Percentiles rank a stretch among this genome's conserved stretches.
These are phyloP conservation scores for Aspergillus piperis DNA, from an alignment of 2,329 filamentous ascomycete species.

Conservation along the genomic window DNA sequence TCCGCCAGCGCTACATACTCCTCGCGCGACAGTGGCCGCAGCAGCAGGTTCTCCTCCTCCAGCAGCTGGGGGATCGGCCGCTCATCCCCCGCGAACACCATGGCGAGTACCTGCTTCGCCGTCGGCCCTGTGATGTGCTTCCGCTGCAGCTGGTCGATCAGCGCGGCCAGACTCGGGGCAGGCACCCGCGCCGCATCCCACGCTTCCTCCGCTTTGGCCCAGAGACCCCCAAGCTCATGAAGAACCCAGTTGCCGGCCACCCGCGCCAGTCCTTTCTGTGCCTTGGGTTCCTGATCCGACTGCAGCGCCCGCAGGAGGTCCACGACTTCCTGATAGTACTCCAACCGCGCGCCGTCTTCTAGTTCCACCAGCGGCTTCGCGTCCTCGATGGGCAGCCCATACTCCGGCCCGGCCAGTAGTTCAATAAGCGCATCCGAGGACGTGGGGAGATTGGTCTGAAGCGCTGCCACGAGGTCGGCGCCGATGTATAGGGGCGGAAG, in stretches of 20 bases:
- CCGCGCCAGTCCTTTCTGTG: conserved; percentile 46
- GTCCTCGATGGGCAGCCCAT: conserved; percentile 76
- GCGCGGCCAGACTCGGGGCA: conserved; percentile 45
- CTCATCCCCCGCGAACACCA: conserved; percentile 55
- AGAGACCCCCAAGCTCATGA: conserved; percentile 71
- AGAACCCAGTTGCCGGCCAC: conserved; percentile 68
- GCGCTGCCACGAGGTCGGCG: conserved; percentile 64
- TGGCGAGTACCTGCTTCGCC: conserved; percentile 61
- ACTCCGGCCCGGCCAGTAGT: conserved; percentile 59
- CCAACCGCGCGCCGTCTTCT: conserved; percentile 74
- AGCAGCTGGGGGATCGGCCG: conserved; percentile 56
- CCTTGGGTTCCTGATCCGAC: conserved; percentile 26
- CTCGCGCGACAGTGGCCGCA: conserved; percentile 56
- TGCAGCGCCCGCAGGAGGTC: conserved; percentile 36
- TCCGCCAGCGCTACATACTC: conserved; percentile 60
- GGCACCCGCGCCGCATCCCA: conserved; percentile 46
- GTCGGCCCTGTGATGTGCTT: conserved; percentile 56
- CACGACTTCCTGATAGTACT: conserved; percentile 67
- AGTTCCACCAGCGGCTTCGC: conserved; percentile 76
- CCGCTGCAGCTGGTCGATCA: conserved; percentile 48
- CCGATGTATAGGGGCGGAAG: conserved; percentile 77
- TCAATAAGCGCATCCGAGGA: conserved; percentile 71
- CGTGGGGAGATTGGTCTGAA: conserved; percentile 65
- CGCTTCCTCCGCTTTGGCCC: conserved; percentile 53
- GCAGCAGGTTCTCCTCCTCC: conserved; percentile 56